phyloP scores from a whole-genome alignment of 495 filamentous ascomycete species.

The Mytilinidion resinicola region DNA sequence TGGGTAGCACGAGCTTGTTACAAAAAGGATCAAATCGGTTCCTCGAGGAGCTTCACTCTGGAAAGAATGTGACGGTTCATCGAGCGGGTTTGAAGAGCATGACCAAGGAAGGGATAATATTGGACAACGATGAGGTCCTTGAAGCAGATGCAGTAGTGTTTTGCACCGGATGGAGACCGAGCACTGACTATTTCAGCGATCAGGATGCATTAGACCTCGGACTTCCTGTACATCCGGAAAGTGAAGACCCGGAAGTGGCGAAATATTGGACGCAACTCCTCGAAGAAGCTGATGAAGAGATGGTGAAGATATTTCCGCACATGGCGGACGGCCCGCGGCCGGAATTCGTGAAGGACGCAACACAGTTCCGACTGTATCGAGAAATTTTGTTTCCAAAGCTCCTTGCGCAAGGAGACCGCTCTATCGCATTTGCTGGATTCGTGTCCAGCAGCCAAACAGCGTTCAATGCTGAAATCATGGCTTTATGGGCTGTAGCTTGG shows the following conservation, averaged over 20 bases:
- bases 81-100: neutral
- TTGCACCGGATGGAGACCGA: constrained; percentile 9
- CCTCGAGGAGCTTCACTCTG: constrained; percentile 11
- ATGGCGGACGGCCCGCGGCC: constrained; percentile 1
- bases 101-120: neutral
- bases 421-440: constrained; percentile 10
- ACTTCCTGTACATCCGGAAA: neutral
- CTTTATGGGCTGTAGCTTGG: constrained; percentile 10
- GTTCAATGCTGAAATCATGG: constrained; percentile 8
- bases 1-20: constrained; percentile 4
- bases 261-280: constrained; percentile 3
- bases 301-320: neutral
- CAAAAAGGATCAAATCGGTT: constrained; percentile 9
- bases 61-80: constrained; percentile 1
- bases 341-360: neutral
- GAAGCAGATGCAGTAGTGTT: constrained; percentile 6
- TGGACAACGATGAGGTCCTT: constrained; percentile 1
- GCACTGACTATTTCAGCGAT: constrained; percentile 5
- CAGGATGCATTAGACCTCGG: constrained; percentile 5
- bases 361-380: constrained; percentile 13
- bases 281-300: constrained; percentile 1
- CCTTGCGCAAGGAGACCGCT: constrained; percentile 1
- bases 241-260: neutral
- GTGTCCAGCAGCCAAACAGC: constrained; percentile 9
- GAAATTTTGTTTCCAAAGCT: constrained; percentile 5